These are phyloP conservation scores for Botryotinia narcissicola DNA, from an alignment of 2,329 filamentous ascomycete genomes.

Conservation along the genomic window DNA sequence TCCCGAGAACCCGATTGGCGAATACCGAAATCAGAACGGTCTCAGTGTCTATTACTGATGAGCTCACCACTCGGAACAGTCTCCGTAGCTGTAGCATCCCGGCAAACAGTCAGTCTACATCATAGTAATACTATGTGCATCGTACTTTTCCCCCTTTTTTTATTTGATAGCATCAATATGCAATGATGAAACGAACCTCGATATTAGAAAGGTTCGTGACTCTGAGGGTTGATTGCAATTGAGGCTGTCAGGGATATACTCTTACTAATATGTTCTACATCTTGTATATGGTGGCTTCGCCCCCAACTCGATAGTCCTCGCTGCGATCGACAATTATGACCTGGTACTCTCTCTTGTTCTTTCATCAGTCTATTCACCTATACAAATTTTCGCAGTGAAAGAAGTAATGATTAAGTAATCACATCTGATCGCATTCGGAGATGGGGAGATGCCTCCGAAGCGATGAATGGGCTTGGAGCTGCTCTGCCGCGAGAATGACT, in stretches of 20 bases:
- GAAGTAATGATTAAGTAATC: neutral
- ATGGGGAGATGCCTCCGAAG: neutral
- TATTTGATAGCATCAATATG: neutral
- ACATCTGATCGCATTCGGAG: neutral
- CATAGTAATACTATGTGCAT: neutral
- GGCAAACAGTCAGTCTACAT: neutral
- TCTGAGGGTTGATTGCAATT: neutral
- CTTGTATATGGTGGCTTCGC: neutral
- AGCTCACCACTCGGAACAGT: neutral
- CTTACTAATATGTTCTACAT: neutral
- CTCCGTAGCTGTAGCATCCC: neutral
- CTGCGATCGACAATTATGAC: neutral
- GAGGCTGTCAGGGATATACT: neutral
- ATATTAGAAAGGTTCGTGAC: neutral
- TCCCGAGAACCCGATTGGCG: neutral
- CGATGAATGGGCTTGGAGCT: neutral
- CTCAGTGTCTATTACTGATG: neutral
- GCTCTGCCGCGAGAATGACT: neutral
- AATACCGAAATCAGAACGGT: neutral
- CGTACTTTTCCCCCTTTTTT: neutral
- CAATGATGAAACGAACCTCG: neutral
- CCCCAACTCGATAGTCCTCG: neutral
- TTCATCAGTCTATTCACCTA: neutral
- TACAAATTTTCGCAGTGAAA: neutral
- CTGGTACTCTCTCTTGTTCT: neutral